phyloP scores from a whole-genome alignment of 2,329 filamentous ascomycete species.

The Colletotrichum spaethianum region DNA sequence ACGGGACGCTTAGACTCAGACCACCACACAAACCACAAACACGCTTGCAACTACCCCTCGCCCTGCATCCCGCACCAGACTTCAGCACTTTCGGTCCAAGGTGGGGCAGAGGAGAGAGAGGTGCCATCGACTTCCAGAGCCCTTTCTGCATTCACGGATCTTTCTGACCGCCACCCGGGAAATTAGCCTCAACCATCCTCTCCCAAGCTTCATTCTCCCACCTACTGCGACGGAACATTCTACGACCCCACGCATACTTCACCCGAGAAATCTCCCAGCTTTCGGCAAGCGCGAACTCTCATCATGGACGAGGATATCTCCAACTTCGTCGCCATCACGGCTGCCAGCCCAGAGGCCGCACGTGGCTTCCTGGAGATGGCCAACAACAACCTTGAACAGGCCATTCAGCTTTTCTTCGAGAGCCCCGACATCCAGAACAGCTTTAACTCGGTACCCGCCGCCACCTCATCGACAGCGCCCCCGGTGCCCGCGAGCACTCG shows the following conservation, averaged over 20 bases:
- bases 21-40: slow-evolving; percentile 7
- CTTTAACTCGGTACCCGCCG: slow-evolving; percentile 56
- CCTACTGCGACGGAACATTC: background rate
- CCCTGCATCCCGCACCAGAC: slow-evolving; percentile 3
- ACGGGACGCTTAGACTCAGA: background rate
- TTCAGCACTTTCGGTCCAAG: slow-evolving; percentile 32
- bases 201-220: background rate
- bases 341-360: slow-evolving; percentile 80
- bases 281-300: slow-evolving; percentile 13
- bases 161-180: slow-evolving; percentile 23
- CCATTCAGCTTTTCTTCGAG: slow-evolving; percentile 91
- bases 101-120: slow-evolving; percentile 34
- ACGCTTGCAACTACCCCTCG: slow-evolving; percentile 30
- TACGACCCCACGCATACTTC: background rate
- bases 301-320: slow-evolving; percentile 81
- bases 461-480: slow-evolving; percentile 50
- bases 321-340: slow-evolving; percentile 87
- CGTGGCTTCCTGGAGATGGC: slow-evolving; percentile 87
- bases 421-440: slow-evolving; percentile 79
- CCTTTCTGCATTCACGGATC: slow-evolving; percentile 9
- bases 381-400: slow-evolving; percentile 87
- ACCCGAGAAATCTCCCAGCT: background rate
- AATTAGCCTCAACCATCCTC: background rate
- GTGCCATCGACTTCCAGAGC: slow-evolving; percentile 26
- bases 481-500: slow-evolving; percentile 47